phyloP scores from a whole-genome alignment of 2,329 filamentous ascomycete genomes.

The Coniochaeta hoffmannii region DNA sequence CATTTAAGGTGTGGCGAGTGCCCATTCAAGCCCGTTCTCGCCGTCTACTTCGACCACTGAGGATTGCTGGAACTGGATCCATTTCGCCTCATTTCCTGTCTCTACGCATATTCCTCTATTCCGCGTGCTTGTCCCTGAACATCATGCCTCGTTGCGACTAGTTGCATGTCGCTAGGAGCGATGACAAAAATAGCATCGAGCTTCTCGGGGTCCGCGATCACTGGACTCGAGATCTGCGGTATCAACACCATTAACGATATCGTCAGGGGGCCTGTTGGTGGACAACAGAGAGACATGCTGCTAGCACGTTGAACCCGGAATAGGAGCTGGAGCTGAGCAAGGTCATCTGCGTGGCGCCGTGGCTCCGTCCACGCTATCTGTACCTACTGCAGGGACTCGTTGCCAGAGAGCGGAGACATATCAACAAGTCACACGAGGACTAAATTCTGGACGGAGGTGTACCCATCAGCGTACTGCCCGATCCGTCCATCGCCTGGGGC shows the following conservation, averaged over 20 bases:
- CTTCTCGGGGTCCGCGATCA: constrained; percentile 1
- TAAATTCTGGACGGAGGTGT: neutral
- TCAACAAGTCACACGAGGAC: neutral
- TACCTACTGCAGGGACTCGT: neutral
- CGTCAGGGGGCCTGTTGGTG: too few relatives aligned
- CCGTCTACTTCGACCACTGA: neutral
- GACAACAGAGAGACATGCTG: neutral
- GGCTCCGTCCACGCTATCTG: neutral
- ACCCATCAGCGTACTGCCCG: neutral
- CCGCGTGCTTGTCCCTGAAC: neutral
- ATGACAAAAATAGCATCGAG: neutral
- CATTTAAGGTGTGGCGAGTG: neutral
- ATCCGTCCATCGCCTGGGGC: neutral
- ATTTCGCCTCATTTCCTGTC: neutral
- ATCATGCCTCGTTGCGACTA: neutral
- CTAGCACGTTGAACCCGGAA: neutral
- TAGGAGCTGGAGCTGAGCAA: neutral
- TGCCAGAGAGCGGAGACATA: neutral
- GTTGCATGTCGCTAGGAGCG: neutral
- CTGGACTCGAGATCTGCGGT: neutral
- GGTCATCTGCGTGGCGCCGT: neutral
- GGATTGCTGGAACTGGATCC: neutral
- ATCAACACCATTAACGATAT: neutral
- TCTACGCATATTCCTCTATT: neutral
- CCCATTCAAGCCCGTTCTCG: neutral